Percentiles rank a stretch among this genome's conserved stretches.
Evolutionary conservation across 805 yeast genomes (phyloP).

Genomic region (Candida fluviatilis): DNA sequence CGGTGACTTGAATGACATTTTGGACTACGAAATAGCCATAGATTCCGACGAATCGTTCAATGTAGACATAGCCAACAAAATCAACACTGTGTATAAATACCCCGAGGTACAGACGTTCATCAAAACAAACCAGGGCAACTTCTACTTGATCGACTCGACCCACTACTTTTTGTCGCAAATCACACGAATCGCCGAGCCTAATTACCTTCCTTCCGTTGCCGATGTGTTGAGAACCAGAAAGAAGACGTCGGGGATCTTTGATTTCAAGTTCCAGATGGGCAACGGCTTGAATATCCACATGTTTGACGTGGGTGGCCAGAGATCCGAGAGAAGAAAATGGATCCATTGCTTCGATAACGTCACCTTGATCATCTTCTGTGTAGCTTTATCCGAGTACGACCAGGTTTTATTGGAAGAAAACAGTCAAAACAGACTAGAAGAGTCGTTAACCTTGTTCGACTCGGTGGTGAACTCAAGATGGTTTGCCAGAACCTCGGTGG

Average conservation of each 20-base stretch:
- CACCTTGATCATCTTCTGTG: constrained; percentile 84
- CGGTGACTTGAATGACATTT: constrained; percentile 41
- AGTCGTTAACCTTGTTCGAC: constrained; percentile 79
- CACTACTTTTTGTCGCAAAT: constrained; percentile 68
- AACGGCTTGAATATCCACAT: constrained; percentile 38
- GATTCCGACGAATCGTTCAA: constrained; percentile 54
- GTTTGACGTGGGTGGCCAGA: constrained; percentile 91
- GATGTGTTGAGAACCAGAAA: constrained; percentile 86
- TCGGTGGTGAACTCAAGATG: constrained; percentile 89
- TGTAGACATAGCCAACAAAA: constrained; percentile 42
- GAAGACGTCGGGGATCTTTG: constrained; percentile 90
- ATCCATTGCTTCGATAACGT: constrained; percentile 95
- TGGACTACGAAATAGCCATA: constrained; percentile 46
- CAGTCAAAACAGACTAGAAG: constrained; percentile 73
- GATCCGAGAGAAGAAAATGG: constrained; percentile 96
- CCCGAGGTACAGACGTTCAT: constrained; percentile 57
- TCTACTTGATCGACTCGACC: constrained; percentile 85
- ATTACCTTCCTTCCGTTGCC: constrained; percentile 67
- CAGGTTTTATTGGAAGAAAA: constrained; percentile 77
- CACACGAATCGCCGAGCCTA: constrained; percentile 52
- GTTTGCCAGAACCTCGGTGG: constrained; percentile 85
- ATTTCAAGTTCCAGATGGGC: constrained; percentile 75
- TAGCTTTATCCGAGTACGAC: constrained; percentile 87
- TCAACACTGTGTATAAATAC: constrained; percentile 50
- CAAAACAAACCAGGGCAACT: constrained; percentile 58